Evolutionary conservation across 169 alveolate genomes (phyloP), one percentile per base, ranked within the genome.

Genomic region (Plasmodium ovale): DNA sequence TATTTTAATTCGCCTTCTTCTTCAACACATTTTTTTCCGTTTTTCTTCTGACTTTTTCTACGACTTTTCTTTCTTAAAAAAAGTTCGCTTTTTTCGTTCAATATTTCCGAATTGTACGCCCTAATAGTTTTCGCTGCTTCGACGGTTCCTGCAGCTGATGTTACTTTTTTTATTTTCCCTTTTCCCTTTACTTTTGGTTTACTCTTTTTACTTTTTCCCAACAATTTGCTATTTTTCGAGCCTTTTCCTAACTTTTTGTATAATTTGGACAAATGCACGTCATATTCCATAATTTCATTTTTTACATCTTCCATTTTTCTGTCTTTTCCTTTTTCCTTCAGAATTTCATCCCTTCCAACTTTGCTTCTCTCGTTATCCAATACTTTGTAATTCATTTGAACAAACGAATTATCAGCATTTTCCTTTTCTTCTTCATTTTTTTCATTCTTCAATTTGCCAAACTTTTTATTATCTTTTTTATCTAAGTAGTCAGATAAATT

Each of bases 161-260:
- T 19, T 14, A 53, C 42, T 72, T 51, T 37, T 53, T 1, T 4
- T 53, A 3, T 53, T 53, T 29, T 5, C 27, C 23, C 21, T 56
- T 19, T 21, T 21, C 14, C 21, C 10, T 56, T 19, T 21, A 16
- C 21, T 35, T 64, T 64, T 31, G 72, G 31, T n/a, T n/a, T 21
- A 21, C 53, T 53, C 25, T 44, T 7, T 47, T 65, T 47, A 31
- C 31, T 42, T 42, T 51, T 68, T 51, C 35, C 27, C 2, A 33
- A 3, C n/a, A 16, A n/a, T 37, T 47, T 39, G 12, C 88, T 68
- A 60, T 49, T 77, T 64, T 49, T 77, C 56, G 54, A 21, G 10
- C 67, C 67, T 29, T 33, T 77, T 42, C 62, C 88, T 37, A 77
- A 77, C 56, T 62, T 77, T 54, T 77, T 77, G 67, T 77, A 77